These are phyloP conservation scores for Fusarium sp. DNA, from an alignment of 2,329 filamentous ascomycete species.

Conservation along the genomic window DNA sequence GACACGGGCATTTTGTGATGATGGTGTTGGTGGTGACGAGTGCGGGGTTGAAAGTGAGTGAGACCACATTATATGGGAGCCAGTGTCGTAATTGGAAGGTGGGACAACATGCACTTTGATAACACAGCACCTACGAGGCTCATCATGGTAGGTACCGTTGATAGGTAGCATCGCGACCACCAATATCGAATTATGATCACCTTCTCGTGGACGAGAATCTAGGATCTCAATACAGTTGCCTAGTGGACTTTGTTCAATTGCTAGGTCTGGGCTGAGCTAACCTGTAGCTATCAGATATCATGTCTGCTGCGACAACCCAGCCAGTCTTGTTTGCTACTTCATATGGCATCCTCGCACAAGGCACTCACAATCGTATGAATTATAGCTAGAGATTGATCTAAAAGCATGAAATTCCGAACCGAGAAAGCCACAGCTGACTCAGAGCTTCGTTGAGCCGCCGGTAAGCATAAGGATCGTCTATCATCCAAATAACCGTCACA, in stretches of 20 bases:
- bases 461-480: not conserved
- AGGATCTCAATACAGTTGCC: not conserved
- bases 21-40: not conserved
- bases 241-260: not conserved
- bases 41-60: slow-evolving; percentile 11
- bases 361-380: not conserved
- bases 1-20: slow-evolving; percentile 15
- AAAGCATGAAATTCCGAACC: not conserved
- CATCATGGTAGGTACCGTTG: not conserved
- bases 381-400: not conserved
- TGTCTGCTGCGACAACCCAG: too few relatives aligned
- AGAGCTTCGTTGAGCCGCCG: not conserved
- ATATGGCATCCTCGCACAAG: not conserved
- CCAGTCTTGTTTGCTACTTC: not conserved
- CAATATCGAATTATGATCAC: fast-evolving
- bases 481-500: not conserved
- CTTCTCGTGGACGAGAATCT: fast-evolving
- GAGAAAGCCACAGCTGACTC: not conserved
- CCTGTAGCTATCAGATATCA: not conserved
- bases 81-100: slow-evolving; percentile 21
- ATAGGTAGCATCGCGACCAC: not conserved
- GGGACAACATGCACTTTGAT: slow-evolving; percentile 12
- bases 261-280: not conserved
- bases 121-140: not conserved
- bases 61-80: not conserved